phyloP scores from a whole-genome alignment of 495 filamentous ascomycete species.

The Jackrogersella multiformis region DNA sequence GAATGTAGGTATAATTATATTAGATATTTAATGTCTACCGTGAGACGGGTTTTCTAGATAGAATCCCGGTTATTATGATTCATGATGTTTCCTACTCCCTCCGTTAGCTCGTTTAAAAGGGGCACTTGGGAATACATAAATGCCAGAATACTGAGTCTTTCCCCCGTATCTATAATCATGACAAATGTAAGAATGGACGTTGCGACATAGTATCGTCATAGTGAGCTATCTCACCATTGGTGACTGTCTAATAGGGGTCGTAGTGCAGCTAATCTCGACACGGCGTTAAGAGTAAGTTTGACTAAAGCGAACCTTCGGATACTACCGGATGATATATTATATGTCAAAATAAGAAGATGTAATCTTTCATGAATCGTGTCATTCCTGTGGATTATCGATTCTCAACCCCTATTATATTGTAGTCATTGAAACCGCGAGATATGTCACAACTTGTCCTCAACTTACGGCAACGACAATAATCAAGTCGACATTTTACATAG shows the following conservation, averaged over 20 bases:
- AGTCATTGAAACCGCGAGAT: too few relatives aligned
- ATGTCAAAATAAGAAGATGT: too few relatives aligned
- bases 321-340: too few relatives aligned
- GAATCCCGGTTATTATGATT: not conserved
- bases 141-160: not conserved
- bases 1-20: not conserved
- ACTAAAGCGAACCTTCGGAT: not conserved
- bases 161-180: conserved; percentile 1
- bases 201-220: conserved; percentile 8
- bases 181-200: not conserved
- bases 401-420: too few relatives aligned
- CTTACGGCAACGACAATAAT: too few relatives aligned
- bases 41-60: not conserved
- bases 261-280: not conserved
- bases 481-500: too few relatives aligned
- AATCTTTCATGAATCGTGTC: too few relatives aligned
- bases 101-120: not conserved
- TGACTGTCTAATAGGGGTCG: not conserved
- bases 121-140: not conserved
- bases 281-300: not conserved
- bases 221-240: not conserved
- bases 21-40: not conserved
- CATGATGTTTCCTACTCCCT: not conserved
- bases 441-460: too few relatives aligned
- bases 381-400: too few relatives aligned